Evolutionary conservation across 306 rosid species (phyloP).

Genomic region (Acacia confusa): DNA sequence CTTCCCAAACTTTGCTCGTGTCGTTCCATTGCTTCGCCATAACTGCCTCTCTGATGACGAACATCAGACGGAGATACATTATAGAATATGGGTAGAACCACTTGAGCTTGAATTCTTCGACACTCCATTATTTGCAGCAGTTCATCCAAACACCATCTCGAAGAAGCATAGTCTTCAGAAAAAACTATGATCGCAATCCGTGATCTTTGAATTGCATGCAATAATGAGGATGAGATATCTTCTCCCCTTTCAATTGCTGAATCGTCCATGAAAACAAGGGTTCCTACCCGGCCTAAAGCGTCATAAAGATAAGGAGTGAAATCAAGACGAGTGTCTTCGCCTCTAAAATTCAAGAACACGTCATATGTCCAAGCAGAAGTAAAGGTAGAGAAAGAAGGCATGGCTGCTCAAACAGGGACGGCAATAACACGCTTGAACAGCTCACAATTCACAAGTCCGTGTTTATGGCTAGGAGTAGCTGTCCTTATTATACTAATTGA

Average conservation of each 20-base stretch:
- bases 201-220: conserved; percentile 17
- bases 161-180: neutral
- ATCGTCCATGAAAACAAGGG: no score
- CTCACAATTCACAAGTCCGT: no score
- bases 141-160: conserved; percentile 28
- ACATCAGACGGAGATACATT: neutral
- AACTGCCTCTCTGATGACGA: neutral
- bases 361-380: neutral
- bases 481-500: no score
- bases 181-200: conserved; percentile 4
- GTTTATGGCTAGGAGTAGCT: no score
- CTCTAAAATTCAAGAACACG: conserved; percentile 19
- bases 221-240: neutral
- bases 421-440: neutral
- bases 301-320: neutral
- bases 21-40: neutral
- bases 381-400: neutral
- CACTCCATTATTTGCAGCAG: conserved; percentile 3
- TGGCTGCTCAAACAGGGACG: neutral
- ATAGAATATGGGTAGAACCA: neutral
- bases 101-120: neutral
- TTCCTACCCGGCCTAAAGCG: neutral
- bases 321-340: neutral
- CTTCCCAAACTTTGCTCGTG: no score
- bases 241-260: neutral